Evolutionary conservation across 148 eudicot species (phyloP).

Genomic region (Salicornia ramosissima): DNA sequence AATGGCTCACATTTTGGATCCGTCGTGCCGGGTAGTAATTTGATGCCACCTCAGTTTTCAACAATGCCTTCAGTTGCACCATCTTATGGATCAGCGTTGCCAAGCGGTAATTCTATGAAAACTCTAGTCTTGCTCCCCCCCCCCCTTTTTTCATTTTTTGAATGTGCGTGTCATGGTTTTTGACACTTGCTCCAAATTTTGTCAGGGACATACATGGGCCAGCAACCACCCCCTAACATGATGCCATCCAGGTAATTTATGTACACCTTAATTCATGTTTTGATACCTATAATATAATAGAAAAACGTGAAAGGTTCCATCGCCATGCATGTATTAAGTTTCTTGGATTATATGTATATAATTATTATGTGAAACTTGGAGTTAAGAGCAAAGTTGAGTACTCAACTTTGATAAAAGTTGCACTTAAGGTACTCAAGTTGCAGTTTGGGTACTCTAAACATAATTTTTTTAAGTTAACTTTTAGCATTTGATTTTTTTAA

Average conservation of each 20-base stretch:
- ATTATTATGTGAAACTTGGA: neutral
- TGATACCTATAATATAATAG: neutral
- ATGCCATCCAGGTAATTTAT: slow-evolving; percentile 47
- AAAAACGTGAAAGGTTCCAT: too few species aligned
- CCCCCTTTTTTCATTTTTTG: neutral
- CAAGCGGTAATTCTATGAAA: slow-evolving; percentile 20
- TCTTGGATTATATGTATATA: too few species aligned
- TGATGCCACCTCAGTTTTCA: slow-evolving; percentile 44
- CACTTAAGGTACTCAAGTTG: too few species aligned
- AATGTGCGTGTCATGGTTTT: slow-evolving; percentile 1
- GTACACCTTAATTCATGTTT: neutral
- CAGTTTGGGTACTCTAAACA: too few species aligned
- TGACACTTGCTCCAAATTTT: slow-evolving; percentile 15
- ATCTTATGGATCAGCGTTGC: slow-evolving; percentile 40
- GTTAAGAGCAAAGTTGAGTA: too few species aligned
- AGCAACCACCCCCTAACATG: slow-evolving; percentile 44
- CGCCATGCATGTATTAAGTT: too few species aligned
- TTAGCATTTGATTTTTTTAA: too few species aligned
- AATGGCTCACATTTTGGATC: slow-evolving; percentile 29
- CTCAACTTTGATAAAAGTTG: too few species aligned
- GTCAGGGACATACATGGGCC: slow-evolving; percentile 63
- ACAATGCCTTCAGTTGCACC: slow-evolving; percentile 41
- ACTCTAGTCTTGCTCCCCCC: neutral
- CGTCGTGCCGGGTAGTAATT: slow-evolving; percentile 6
- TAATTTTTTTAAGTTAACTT: too few species aligned